Evolutionary conservation across 2,329 filamentous ascomycete species (phyloP), one percentile per base, ranked within the genome.

Genomic region (Onygenales sp.): DNA sequence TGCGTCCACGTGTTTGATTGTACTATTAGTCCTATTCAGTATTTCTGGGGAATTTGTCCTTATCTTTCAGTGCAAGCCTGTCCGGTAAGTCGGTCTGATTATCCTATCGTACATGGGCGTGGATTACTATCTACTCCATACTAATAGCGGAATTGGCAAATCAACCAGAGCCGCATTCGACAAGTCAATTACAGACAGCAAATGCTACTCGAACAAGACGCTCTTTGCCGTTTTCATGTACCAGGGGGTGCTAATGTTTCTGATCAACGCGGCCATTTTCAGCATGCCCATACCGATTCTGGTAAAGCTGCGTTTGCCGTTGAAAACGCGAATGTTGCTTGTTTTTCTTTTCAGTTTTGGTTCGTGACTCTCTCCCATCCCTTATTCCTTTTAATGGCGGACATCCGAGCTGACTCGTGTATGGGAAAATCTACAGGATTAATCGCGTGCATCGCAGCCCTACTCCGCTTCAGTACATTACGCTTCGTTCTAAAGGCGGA

Each of bases 231-330:
- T 60, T 14, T 36, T 52, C 10, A 54, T 60, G 51, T 53, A 51
- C 8, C 56, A 61, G 37, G 57, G 51, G 3, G 51, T 62, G 8
- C 37, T 58, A 13, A 62, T 58, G 55, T 57, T 62, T 13, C 17
- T 55, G 8, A 44, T 55, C 7, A 55, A 62, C 21, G 42, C 61
- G 21, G 14, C 55, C 8, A 61, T 62, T 32, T 27, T 62, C 6
- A 36, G 40, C 6, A 51, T 62, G 8, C 61, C 59, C 4, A 57
- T 62, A 9, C 57, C 51, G 4, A 51, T 53, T 13, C 51, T 62
- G 27, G 58, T 54, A 58, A 52, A 54, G 27, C 54, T 62, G 14
- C 57, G 61, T 9, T 59, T 62, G 59, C 53, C 57, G 33, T 39
- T 53, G 42, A 21, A 51, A 49, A 21, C 48, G 42, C 36, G 45